phyloP scores from a whole-genome alignment of 2,329 filamentous ascomycete genomes.

The Thelonectria rubi region DNA sequence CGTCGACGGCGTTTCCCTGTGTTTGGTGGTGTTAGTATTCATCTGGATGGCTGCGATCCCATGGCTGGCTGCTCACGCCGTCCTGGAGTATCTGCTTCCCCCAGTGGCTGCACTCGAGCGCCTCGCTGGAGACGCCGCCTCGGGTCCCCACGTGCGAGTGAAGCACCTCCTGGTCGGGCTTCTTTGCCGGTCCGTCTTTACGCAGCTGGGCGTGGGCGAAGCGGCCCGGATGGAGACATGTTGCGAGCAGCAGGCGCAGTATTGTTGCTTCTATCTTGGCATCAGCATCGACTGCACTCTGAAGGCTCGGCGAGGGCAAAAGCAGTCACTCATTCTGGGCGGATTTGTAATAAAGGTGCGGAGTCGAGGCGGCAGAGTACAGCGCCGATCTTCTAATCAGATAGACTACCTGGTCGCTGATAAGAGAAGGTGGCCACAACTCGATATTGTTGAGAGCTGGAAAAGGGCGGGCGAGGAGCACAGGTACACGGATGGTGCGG shows the following conservation, averaged over 20 bases:
- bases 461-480: too few relatives aligned
- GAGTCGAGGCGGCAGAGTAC: too few relatives aligned
- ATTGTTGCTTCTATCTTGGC: background rate
- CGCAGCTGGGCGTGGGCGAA: too few relatives aligned
- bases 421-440: too few relatives aligned
- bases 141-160: conserved; percentile 31
- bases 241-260: conserved; percentile 18
- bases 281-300: background rate
- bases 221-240: conserved; percentile 23
- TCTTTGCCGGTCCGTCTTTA: too few relatives aligned
- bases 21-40: background rate
- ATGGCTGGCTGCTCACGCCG: conserved; percentile 51
- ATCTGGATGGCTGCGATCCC: too few relatives aligned
- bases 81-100: conserved; percentile 68
- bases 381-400: too few relatives aligned
- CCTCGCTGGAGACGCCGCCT: conserved; percentile 78
- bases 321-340: conserved; percentile 8
- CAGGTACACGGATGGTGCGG: too few relatives aligned
- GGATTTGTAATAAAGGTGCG: conserved; percentile 16
- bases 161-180: conserved; percentile 22
- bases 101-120: conserved; percentile 72
- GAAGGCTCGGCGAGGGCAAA: background rate
- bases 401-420: too few relatives aligned
- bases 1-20: conserved; percentile 79
- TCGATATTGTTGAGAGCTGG: too few relatives aligned